A percentile compares a stretch with the other conserved stretches of the same genome.
These are phyloP conservation scores for Fusarium nygamai DNA, from an alignment of 2,329 filamentous ascomycete genomes.

Conservation along the genomic window DNA sequence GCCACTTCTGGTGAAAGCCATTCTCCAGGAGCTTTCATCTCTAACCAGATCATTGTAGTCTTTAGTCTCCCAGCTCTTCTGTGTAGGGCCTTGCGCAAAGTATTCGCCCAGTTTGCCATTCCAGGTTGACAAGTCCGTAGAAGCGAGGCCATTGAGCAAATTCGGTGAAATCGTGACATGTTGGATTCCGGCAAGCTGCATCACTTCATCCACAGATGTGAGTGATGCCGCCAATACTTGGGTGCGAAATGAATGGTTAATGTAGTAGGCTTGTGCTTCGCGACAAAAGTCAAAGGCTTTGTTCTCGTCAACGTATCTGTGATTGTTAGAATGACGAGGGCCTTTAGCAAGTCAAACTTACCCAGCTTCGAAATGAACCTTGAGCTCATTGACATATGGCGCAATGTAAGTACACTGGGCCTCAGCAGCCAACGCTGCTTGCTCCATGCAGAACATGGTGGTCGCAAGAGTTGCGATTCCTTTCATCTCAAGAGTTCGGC, in stretches of 20 bases:
- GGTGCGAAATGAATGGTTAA: constrained; percentile 53
- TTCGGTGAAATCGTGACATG: constrained; percentile 68
- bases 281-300: constrained; percentile 62
- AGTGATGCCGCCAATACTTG: constrained; percentile 66
- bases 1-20: constrained; percentile 60
- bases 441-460: constrained; percentile 69
- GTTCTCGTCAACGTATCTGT: constrained; percentile 58
- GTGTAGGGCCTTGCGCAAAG: constrained; percentile 45
- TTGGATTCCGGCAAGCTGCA: constrained; percentile 65
- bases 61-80: constrained; percentile 39
- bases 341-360: constrained; percentile 41
- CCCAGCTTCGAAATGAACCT: constrained; percentile 66
- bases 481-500: constrained; percentile 59
- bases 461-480: constrained; percentile 70
- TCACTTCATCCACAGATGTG: constrained; percentile 66
- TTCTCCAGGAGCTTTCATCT: constrained; percentile 59
- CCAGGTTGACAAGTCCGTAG: constrained; percentile 47
- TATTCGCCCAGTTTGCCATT: constrained; percentile 45
- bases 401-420: constrained; percentile 70
- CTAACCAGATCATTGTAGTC: constrained; percentile 40
- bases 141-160: constrained; percentile 59
- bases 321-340: background rate
- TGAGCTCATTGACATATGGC: constrained; percentile 73
- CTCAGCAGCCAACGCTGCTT: constrained; percentile 67
- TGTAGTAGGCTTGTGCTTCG: constrained; percentile 63